Evolutionary conservation across 306 rosid genomes (phyloP), one percentile per base, ranked within the genome.

Genomic region (Begonia peltatifolia): DNA sequence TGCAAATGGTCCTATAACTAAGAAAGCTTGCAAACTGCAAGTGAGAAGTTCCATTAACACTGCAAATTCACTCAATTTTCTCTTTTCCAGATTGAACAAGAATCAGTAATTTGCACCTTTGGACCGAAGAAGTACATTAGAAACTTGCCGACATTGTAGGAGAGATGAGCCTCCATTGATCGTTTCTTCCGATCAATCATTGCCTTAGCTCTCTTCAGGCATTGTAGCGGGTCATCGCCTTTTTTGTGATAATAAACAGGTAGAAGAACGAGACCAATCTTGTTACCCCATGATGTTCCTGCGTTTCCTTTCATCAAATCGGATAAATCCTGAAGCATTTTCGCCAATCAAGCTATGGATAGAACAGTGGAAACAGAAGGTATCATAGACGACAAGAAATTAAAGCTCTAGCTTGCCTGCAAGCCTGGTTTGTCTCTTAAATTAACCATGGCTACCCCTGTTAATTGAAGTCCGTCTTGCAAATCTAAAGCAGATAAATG

Each of bases 371-470:
- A 30, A 30, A 30, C 38, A 30, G 6, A 30, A 4, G 38, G 7
- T 41, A 25, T 62, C 63, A 38, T 56, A 50, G 35, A 57, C 57
- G 47, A 53, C 51, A 53, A 38, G 43, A 58, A 30, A 44, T 44
- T 50, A 55, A 20, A 44, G 52, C 17, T 10, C 35, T n/a, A 54
- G 13, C 49, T 25, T 35, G 84, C 97, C 87, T 85, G 95, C 61
- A 78, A 57, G 58, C 89, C 90, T 2, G 73, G 74, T 60, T 78
- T 95, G 18, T 66, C 42, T 61, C 95, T 80, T 46, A 89, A 55
- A 76, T 82, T 80, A 46, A 71, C 84, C 94, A 85, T 78, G 35
- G 97, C 81, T 53, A 85, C 18, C n/a, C 97, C 97, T 2, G 97
- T 89, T 35, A 89, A 63, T 52, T 42, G 95, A 52, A 70, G 60